Evolutionary conservation across 1,284 basidiomycete genomes (phyloP), one percentile per base, ranked within the genome.

Genomic region (Heterobasidion parviporum): DNA sequence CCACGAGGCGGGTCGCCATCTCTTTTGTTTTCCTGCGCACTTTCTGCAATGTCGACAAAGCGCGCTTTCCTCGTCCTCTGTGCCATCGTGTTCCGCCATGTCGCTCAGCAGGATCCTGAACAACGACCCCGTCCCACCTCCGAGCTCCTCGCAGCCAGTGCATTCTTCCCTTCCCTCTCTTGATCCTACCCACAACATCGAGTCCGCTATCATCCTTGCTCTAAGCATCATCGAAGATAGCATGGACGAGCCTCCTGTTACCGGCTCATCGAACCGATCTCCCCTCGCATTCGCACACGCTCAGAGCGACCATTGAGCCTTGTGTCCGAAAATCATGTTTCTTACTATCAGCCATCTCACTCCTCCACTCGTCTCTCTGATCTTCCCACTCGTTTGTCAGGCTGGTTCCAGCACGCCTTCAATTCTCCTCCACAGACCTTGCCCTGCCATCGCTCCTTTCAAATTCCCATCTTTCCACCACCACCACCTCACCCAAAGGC

Each of bases 401-500:
- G 87, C 61, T 89, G 87, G 87, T 79, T 90, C 68, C 81, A 83
- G 0, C 87, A 89, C 68, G 83, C 85, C 0, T 86, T 89, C 67
- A 81, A 75, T 63, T 68, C 80, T 3, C 87, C 5, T 76, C 83
- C 1, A 82, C 81, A 4, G 87, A 91, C 71, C 77, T 90, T 14
- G 79, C 83, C 2, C 76, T 89, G 0, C 83, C 84, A 2, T 64
- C 73, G 12, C 69, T 87, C 55, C 72, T 88, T 58, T 75, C 81
- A 6, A 78, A 80, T 58, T 63, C 65, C 52, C 65, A 68, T 49
- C 57, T 70, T 52, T 59, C 64, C 35, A 53, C 65, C 7, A 56
- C 66, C 14, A 58, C 66, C 14, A 54, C 61, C 2, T 77, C 78
- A 0, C 78, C 80, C 41, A 78, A 75, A 62, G 63, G 68, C 55